Base-by-base conservation (phyloP, 139 green algal species). In the Volvox africanus region DNA sequence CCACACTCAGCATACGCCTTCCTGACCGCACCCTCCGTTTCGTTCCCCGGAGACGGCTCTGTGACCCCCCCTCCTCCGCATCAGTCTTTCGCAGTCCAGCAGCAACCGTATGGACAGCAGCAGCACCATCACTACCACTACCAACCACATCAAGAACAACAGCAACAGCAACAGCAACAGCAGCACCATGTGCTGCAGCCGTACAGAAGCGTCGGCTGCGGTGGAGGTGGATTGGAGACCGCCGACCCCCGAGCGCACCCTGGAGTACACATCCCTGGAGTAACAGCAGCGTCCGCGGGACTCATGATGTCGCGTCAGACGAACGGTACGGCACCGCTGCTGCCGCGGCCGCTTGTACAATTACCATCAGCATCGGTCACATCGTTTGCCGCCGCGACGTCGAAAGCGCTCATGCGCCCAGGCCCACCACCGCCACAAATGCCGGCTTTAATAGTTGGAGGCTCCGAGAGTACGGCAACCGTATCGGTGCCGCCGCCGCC, bases 401-500 rank as follows among this genome's bases (percentile, higher is more conserved):
- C 81, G n/a, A 55, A 77, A 32, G 21, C 76, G 61, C 81, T 87
- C 30, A 87, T 87, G 81, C 61, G 81, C 5, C 81, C 81, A n/a
- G 81, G 81, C 16, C 81, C 81, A n/a, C 61, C 81, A 61, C 81
- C 81, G 81, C 50, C 36, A 33, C 37, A 19, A 26, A 17, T 36
- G 76, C 78, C 36, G 78, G 79, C 79, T 33, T 36, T 22, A 33
- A 22, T 75, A 28, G 6, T 28, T 82, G 77, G 1, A 20, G 33
- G 32, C 33, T 21, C 30, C 32, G 5, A 30, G 33, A 20, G 24
- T 18, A 33, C 14, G 11, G 36, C 37, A 33, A 28, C 32, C 32
- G 76, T 36, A 36, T 20, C 76, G 33, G 20, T 19, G 79, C 79
- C 44, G 14, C 44, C 67, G 79, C 79, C 79, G 37, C 79, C 79